Evolutionary conservation across 306 rosid genomes (phyloP).

Genomic region (Elaeagnus macrophylla): DNA sequence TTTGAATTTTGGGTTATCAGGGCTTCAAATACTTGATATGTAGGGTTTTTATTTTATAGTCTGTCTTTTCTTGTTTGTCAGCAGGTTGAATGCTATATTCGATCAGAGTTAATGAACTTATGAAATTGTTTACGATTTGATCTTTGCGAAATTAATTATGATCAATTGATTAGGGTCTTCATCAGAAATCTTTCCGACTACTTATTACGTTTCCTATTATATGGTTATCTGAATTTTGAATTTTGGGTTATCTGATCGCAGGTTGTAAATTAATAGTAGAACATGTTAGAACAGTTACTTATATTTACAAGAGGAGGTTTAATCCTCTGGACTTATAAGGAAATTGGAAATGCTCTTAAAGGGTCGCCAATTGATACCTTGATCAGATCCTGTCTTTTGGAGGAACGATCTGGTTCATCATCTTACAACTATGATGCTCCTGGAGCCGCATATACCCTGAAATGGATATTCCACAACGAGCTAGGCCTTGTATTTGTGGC

Average conservation of each 20-base stretch:
- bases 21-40: no score
- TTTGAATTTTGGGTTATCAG: no score
- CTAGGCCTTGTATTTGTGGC: constrained; percentile 89
- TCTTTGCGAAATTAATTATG: no score
- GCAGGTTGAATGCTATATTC: no score
- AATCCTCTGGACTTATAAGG: constrained; percentile 86
- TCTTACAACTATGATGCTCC: constrained; percentile 71
- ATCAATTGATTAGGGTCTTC: no score
- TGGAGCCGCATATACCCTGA: constrained; percentile 80
- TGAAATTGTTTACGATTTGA: no score
- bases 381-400: constrained; percentile 87
- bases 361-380: constrained; percentile 89
- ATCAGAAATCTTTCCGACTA: no score
- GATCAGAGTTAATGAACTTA: no score
- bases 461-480: constrained; percentile 90
- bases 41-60: no score
- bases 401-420: constrained; percentile 83
- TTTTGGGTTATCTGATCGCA: constrained; percentile 19
- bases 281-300: constrained; percentile 82
- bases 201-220: no score
- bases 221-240: background rate
- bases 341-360: constrained; percentile 70
- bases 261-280: constrained; percentile 23
- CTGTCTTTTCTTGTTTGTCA: no score
- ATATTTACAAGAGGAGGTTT: constrained; percentile 90